Percentiles rank a stretch among this genome's conserved stretches.
Conservation (phyloP, 2,329 filamentous ascomycete species). For the Cladosporium colombiae region DNA sequence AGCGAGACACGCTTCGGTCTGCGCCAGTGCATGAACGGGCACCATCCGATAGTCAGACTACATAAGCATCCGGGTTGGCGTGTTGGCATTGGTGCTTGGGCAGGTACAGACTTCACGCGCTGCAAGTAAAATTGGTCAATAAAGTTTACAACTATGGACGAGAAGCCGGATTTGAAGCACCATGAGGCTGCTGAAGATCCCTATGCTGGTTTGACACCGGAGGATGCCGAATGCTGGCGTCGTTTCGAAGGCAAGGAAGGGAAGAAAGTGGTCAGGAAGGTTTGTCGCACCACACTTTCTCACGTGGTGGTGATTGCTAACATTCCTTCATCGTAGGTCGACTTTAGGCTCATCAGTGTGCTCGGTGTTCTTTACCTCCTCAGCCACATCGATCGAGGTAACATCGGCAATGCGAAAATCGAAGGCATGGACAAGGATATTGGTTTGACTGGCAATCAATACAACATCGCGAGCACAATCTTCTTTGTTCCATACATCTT, state of each 20-base stretch:
- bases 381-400: conserved; percentile 50
- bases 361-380: conserved; percentile 61
- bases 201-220: conserved; percentile 14
- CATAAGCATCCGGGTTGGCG: neutral
- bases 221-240: conserved; percentile 33
- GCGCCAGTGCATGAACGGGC: neutral
- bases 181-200: conserved; percentile 1
- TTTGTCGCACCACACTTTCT: conserved; percentile 26
- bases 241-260: conserved; percentile 27
- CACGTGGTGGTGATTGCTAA: conserved; percentile 25
- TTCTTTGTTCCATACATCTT: conserved; percentile 45
- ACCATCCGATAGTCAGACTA: neutral
- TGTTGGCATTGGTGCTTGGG: neutral
- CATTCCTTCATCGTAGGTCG: conserved; percentile 23
- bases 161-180: neutral
- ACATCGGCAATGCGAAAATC: conserved; percentile 32
- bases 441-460: neutral
- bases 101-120: neutral
- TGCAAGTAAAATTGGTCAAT: neutral
- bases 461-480: conserved; percentile 6
- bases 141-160: neutral
- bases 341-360: conserved; percentile 60
- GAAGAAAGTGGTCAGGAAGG: conserved; percentile 55
- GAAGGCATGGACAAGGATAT: conserved; percentile 45
- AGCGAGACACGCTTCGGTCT: neutral